These are phyloP conservation scores for Artomyces pyxidatus DNA, from an alignment of 768 basidiomycete genomes.

Conservation along the genomic window DNA sequence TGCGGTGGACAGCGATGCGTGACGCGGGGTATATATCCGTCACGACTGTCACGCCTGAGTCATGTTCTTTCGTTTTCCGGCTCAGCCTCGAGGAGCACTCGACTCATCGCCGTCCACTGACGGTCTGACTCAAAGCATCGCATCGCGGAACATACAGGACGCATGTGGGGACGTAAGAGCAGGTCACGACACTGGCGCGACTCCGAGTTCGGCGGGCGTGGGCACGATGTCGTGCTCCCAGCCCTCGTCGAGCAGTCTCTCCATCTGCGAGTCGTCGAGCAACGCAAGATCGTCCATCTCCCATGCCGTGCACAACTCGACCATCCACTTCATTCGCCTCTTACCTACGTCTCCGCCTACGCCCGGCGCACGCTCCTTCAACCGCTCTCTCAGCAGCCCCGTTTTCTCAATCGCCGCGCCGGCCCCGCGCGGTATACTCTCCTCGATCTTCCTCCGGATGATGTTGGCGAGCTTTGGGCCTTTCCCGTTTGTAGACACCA, in stretches of 20 bases:
- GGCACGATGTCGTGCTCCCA: constrained; percentile 66
- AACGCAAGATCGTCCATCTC: constrained; percentile 68
- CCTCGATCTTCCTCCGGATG: constrained; percentile 62
- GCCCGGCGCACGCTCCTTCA: constrained; percentile 78
- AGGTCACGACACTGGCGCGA: too few relatives aligned
- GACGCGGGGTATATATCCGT: too few relatives aligned
- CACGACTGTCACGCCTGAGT: too few relatives aligned
- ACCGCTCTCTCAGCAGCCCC: constrained; percentile 59
- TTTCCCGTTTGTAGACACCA: constrained; percentile 93
- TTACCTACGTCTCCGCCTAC: constrained; percentile 71
- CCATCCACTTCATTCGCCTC: constrained; percentile 90
- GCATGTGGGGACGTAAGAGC: too few relatives aligned
- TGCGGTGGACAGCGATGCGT: too few relatives aligned
- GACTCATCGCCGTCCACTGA: too few relatives aligned
- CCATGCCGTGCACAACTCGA: constrained; percentile 80
- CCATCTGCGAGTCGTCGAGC: constrained; percentile 60
- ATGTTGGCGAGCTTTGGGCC: constrained; percentile 87
- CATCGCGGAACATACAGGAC: too few relatives aligned
- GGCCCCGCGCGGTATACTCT: constrained; percentile 57
- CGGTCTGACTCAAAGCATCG: too few relatives aligned
- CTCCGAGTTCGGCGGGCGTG: too few relatives aligned
- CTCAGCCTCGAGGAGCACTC: too few relatives aligned
- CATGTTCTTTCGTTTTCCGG: too few relatives aligned
- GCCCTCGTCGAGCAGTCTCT: constrained; percentile 66
- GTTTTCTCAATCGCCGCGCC: constrained; percentile 76